These are phyloP conservation scores for Sarocladiaceae sp. DNA, from an alignment of 2,329 filamentous ascomycete species.

Conservation along the genomic window DNA sequence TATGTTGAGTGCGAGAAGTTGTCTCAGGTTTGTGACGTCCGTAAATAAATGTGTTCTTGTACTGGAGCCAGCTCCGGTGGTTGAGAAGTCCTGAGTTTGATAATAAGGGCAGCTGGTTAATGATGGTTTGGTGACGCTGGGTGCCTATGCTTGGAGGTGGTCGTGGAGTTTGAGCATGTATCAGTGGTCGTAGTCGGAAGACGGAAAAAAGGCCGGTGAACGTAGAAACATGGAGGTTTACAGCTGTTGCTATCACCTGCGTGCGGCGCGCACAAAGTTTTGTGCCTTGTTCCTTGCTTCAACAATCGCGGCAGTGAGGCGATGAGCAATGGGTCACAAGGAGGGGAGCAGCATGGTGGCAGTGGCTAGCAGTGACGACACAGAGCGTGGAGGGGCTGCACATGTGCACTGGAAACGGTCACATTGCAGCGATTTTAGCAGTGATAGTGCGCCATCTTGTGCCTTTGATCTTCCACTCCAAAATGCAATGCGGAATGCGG, in stretches of 20 bases:
- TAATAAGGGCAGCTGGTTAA: no score
- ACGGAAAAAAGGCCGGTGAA: not conserved
- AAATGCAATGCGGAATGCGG: not conserved
- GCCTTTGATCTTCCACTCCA: not conserved
- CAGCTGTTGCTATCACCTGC: not conserved
- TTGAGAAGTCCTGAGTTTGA: no score
- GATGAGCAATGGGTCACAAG: not conserved
- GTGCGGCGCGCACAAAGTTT: not conserved
- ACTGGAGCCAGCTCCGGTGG: not conserved
- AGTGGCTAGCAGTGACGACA: constrained; percentile 6
- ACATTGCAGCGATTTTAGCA: not conserved
- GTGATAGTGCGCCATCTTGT: not conserved
- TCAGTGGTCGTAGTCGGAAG: not conserved
- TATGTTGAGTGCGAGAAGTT: no score
- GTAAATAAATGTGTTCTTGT: no score
- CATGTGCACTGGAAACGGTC: not conserved
- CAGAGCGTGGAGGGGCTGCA: constrained; percentile 3
- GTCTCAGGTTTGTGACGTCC: no score
- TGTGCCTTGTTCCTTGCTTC: not conserved
- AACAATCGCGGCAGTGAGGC: not conserved
- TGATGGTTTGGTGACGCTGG: not conserved
- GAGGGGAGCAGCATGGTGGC: not conserved
- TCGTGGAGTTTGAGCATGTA: not conserved
- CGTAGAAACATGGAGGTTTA: not conserved
- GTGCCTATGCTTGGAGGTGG: not conserved